These are phyloP conservation scores for Penicillium argentinense DNA, from an alignment of 495 filamentous ascomycete species.

Conservation along the genomic window DNA sequence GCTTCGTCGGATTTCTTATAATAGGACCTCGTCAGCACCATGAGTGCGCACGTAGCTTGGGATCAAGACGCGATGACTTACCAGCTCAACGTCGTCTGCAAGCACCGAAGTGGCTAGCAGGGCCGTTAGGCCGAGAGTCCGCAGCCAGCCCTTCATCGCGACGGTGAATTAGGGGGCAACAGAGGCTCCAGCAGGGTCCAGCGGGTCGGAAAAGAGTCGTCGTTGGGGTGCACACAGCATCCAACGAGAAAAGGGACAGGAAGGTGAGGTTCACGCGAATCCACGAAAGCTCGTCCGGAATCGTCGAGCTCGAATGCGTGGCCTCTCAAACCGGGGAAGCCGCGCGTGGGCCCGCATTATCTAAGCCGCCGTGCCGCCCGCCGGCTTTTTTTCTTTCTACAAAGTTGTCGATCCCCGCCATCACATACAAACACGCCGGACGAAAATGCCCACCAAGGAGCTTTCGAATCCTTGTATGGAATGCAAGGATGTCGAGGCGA, in stretches of 20 bases:
- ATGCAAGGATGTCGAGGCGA: slow-evolving; percentile 41
- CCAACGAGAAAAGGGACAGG: slow-evolving; percentile 10
- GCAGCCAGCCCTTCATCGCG: slow-evolving; percentile 56
- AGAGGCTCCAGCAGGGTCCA: slow-evolving; percentile 27
- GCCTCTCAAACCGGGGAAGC: slow-evolving; percentile 33
- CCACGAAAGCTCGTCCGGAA: slow-evolving; percentile 14
- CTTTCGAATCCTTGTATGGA: slow-evolving; percentile 34
- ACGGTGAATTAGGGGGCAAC: slow-evolving; percentile 26
- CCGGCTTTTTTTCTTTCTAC: slow-evolving; percentile 17
- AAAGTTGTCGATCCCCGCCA: background rate
- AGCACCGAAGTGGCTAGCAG: slow-evolving; percentile 53
- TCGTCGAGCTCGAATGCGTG: slow-evolving; percentile 25
- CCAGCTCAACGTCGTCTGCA: slow-evolving; percentile 63
- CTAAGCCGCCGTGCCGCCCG: slow-evolving; percentile 25
- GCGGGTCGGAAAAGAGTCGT: slow-evolving; percentile 7
- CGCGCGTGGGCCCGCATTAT: slow-evolving; percentile 32
- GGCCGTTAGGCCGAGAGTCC: slow-evolving; percentile 49
- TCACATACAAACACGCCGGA: background rate
- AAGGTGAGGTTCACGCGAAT: slow-evolving; percentile 2
- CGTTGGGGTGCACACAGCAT: slow-evolving; percentile 14
- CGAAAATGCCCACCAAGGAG: slow-evolving; percentile 42
- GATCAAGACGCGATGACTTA: slow-evolving; percentile 32
- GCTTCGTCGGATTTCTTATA: slow-evolving; percentile 69
- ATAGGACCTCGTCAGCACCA: slow-evolving; percentile 1
- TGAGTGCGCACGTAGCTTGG: background rate